Conservation (phyloP, 208 protist genomes). For the Leishmania major region DNA sequence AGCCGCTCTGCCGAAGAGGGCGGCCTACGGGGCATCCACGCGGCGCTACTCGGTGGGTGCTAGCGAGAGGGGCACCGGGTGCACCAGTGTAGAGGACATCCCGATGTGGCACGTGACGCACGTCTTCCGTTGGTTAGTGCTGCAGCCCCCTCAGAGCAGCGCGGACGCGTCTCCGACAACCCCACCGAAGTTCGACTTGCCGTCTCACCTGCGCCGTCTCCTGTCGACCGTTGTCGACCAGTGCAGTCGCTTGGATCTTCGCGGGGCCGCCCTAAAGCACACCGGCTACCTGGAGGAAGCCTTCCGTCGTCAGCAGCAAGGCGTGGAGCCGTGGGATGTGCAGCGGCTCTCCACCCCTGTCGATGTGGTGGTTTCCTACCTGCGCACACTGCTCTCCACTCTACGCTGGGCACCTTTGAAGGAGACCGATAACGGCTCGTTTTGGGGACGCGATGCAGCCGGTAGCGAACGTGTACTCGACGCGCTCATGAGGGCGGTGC, state of each 20-base stretch:
- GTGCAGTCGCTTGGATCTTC: conserved; percentile 53
- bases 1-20: conserved; percentile 7
- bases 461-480: conserved; percentile 29
- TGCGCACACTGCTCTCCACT: conserved; percentile 39
- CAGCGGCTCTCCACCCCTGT: conserved; percentile 39
- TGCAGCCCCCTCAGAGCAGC: background rate
- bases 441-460: conserved; percentile 44
- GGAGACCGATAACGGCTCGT: conserved; percentile 3
- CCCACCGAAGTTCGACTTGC: conserved; percentile 10
- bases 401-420: conserved; percentile 25
- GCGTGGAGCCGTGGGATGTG: conserved; percentile 5
- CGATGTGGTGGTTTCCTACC: conserved; percentile 47
- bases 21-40: background rate
- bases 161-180: background rate
- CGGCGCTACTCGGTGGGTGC: background rate
- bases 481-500: conserved; percentile 31
- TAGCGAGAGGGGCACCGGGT: background rate
- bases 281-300: conserved; percentile 46
- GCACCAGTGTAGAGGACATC: conserved; percentile 3
- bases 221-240: conserved; percentile 42
- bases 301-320: conserved; percentile 20
- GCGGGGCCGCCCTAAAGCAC: conserved; percentile 61
- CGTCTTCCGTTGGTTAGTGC: conserved; percentile 26
- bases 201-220: conserved; percentile 18
- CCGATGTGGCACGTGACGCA: conserved; percentile 16